A percentile compares a stretch with the other conserved stretches of the same genome.
phyloP scores from a whole-genome alignment of 495 filamentous ascomycete genomes.

The Corynascus novoguineensis region DNA sequence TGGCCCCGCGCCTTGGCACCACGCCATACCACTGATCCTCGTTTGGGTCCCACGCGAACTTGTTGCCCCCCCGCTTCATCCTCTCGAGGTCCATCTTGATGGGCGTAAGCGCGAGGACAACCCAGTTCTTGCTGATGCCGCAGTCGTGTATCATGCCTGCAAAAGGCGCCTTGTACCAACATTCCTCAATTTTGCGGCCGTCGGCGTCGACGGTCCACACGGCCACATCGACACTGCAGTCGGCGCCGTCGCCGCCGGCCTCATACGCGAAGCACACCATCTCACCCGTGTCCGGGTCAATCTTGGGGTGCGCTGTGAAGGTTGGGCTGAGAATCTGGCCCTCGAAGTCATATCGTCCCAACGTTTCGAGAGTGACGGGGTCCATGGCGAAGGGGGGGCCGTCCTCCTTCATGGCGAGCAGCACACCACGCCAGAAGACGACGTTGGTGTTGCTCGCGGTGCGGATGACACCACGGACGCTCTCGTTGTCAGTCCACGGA shows the following conservation, averaged over 20 bases:
- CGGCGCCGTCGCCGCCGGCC: conserved; percentile 40
- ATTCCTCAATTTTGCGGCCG: conserved; percentile 40
- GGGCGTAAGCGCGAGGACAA: conserved; percentile 50
- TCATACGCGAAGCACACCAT: conserved; percentile 55
- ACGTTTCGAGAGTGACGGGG: conserved; percentile 50
- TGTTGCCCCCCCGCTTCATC: conserved; percentile 49
- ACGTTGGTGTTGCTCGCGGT: conserved; percentile 54
- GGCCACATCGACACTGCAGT: conserved; percentile 44
- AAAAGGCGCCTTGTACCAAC: conserved; percentile 48
- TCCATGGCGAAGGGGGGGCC: conserved; percentile 52
- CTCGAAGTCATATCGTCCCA: conserved; percentile 51
- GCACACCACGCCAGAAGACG: conserved; percentile 45
- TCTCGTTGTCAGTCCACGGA: conserved; percentile 49
- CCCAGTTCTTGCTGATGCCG: conserved; percentile 48
- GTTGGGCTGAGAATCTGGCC: conserved; percentile 50
- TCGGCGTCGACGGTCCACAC: conserved; percentile 42
- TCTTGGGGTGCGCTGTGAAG: conserved; percentile 58
- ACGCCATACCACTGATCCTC: conserved; percentile 49
- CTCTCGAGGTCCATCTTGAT: conserved; percentile 46
- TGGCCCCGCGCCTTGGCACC: conserved; percentile 44
- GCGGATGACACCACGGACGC: conserved; percentile 43
- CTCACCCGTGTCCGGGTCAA: conserved; percentile 53
- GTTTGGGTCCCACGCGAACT: conserved; percentile 52
- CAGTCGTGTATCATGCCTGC: conserved; percentile 55
- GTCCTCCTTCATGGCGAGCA: conserved; percentile 54